Percentiles rank a stretch among this genome's conserved stretches.
These are phyloP conservation scores for Afroboletus lepidellus DNA, from an alignment of 1,284 basidiomycete genomes.

Conservation along the genomic window DNA sequence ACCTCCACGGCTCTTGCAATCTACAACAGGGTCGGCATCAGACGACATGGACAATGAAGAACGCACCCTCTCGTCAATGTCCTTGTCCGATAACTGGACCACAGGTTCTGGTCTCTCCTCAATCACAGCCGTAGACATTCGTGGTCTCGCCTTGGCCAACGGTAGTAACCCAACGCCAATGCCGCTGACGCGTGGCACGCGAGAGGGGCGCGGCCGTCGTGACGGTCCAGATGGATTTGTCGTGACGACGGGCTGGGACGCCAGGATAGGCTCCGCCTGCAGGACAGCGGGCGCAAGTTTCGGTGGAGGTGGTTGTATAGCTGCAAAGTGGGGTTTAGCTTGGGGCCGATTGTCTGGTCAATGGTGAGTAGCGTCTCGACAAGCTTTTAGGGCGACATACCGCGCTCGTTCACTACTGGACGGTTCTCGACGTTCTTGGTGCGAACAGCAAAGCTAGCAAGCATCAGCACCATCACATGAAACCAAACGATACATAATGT, in stretches of 20 bases:
- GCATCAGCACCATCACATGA: neutral
- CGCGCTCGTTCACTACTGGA: slow-evolving; percentile 69
- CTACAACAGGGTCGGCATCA: slow-evolving; percentile 33
- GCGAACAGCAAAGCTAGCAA: slow-evolving; percentile 66
- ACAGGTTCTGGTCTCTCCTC: slow-evolving; percentile 22
- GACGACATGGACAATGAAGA: neutral
- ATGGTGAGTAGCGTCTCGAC: neutral
- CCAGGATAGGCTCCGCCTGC: slow-evolving; percentile 25
- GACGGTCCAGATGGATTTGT: slow-evolving; percentile 24
- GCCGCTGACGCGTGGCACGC: slow-evolving; percentile 34
- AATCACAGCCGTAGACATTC: slow-evolving; percentile 15
- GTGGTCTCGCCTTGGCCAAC: slow-evolving; percentile 20
- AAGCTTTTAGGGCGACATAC: slow-evolving; percentile 37
- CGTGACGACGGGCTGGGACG: slow-evolving; percentile 10
- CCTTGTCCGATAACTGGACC: slow-evolving; percentile 57
- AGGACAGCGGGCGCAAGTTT: slow-evolving; percentile 46
- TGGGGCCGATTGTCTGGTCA: slow-evolving; percentile 51
- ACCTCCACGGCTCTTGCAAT: slow-evolving; percentile 70
- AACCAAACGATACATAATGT: neutral
- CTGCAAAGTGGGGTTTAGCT: slow-evolving; percentile 60
- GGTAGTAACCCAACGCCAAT: slow-evolving; percentile 25
- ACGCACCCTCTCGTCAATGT: slow-evolving; percentile 67
- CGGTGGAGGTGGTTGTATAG: slow-evolving; percentile 47
- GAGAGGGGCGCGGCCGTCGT: slow-evolving; percentile 36
- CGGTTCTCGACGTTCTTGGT: slow-evolving; percentile 82